phyloP scores from a whole-genome alignment of 1,284 basidiomycete genomes.

The Pseudozyma sp. region DNA sequence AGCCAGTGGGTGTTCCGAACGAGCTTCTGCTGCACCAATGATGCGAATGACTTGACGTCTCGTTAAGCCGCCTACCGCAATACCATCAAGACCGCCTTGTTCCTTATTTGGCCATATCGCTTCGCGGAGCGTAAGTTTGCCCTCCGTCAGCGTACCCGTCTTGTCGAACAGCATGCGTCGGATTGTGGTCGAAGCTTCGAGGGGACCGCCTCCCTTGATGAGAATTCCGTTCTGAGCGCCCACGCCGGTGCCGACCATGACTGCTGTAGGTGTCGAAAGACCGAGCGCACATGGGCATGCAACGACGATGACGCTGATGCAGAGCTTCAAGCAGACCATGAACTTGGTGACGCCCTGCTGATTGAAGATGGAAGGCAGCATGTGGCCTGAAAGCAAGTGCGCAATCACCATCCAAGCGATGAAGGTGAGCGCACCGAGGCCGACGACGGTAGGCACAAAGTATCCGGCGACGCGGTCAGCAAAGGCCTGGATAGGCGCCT shows the following conservation, averaged over 20 bases:
- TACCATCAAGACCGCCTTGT: conserved; percentile 21
- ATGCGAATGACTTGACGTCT: conserved; percentile 71
- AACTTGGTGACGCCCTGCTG: conserved; percentile 84
- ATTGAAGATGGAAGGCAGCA: conserved; percentile 85
- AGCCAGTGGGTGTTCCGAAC: conserved; percentile 95
- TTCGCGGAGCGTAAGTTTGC: conserved; percentile 80
- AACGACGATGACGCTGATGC: conserved; percentile 97
- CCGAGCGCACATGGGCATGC: conserved; percentile 98
- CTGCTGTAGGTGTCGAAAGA: conserved; percentile 94
- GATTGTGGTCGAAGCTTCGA: conserved; percentile 89
- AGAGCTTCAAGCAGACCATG: conserved; percentile 94
- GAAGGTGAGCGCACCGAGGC: conserved; percentile 85
- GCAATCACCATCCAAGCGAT: conserved; percentile 85
- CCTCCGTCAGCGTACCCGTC: conserved; percentile 95
- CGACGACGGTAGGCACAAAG: conserved; percentile 93
- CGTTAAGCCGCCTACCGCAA: conserved; percentile 34
- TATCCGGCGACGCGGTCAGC: conserved; percentile 93
- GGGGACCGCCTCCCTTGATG: conserved; percentile 94
- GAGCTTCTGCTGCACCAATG: conserved; percentile 85
- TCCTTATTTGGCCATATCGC: conserved; percentile 79
- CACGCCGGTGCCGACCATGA: conserved; percentile 99
- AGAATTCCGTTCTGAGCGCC: conserved; percentile 97
- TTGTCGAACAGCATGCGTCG: conserved; percentile 91
- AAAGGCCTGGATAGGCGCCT: conserved; percentile 97
- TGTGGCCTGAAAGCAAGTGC: conserved; percentile 71